Base-by-base conservation (phyloP, 2,329 filamentous ascomycete species). In the Aspergillus sojae region DNA sequence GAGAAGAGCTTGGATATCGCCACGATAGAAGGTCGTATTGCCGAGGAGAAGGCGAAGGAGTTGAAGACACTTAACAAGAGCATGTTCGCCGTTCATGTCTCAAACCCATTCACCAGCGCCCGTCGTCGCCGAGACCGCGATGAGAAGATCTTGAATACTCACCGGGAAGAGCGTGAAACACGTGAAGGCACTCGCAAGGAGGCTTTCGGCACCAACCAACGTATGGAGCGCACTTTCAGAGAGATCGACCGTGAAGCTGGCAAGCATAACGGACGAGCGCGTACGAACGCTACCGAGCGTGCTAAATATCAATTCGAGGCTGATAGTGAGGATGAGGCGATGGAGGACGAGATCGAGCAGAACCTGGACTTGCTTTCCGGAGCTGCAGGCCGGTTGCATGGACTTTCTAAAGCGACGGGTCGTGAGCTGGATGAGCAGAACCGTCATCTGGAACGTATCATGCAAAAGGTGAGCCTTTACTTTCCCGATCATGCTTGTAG, bases 61-160 rank as follows among this genome's bases (percentile, higher is more conserved):
- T 82, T 97, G 43, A 94, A 94, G 81, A 92, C 87, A 1, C 83
- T 96, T 57, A 96, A 97, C 78, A 85, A 90, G 66, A 93, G 90
- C 81, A 96, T 97, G 93, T 97, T 97, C 73, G 91, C 92, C 5
- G 86, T 94, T 26, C 90, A 93, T 72, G 89, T 94, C 30, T 83
- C 84, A 59, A 93, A 93, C 71, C 90, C 90, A 0, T 92, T 97
- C 75, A 95, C 91, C 0, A 88, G 87, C 16, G 88, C 86, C 66
- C 86, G 85, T 68, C 86, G 89, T 52, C 85, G 85, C 32, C 83
- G 84, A 60, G 87, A 86, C 62, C 85, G 87, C 46, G 91, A 95
- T 67, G 83, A 89, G 57, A 84, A 87, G 60, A 85, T 91, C 52
- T 82, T 96, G 72, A 87, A 90, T 53, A 89, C 89, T 53, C 85